Evolutionary conservation across 352 stramenopile genomes (phyloP), one percentile per base, ranked within the genome.

Genomic region (Saprolegnia parasitica): DNA sequence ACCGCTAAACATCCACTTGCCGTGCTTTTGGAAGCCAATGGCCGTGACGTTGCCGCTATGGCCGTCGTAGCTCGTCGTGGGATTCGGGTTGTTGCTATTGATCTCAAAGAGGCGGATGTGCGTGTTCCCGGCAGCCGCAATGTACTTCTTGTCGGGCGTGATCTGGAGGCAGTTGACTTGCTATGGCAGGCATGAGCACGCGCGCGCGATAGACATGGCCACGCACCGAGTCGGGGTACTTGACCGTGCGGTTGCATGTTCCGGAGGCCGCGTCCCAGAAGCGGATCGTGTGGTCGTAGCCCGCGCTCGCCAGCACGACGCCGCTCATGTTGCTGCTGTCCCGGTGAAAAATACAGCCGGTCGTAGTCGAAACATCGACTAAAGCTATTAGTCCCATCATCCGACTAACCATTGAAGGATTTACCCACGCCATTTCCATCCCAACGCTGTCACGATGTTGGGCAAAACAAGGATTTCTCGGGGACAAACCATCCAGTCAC

Each of bases 31-130:
- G 83, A 99, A 99, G 45, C 97, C 97, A 40, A 99, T 77, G 26
- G 86, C 91, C 54, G 95, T 99, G n/a, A 99, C 96, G 77, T 98
- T 98, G 21, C 84, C 87, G 10, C 87, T 92, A 79, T 99, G 97
- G 15, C 96, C 96, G 64, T 99, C 96, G 73, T 98, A 97, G 42
- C 88, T 97, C 24, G 96, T 89, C 29, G 99, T 86, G 50, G 97
- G 91, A 78, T 98, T 97, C 2, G 95, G 89, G 71, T 98, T 98
- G 81, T 95, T 90, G 78, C 87, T 94, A 73, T 96, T 96, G 84
- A 99, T 98, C 81, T 99, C 97, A 73, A 98, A 99, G 5, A 99
- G 74, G 1, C 96, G 93, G 65, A 99, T 98, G 73, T 98, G 87
- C 21, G 97, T 95, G 83, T 99, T 99, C 18, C 97, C 96, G 15